phyloP scores from a whole-genome alignment of 2,329 filamentous ascomycete species.

The Samsoniella hepiali region DNA sequence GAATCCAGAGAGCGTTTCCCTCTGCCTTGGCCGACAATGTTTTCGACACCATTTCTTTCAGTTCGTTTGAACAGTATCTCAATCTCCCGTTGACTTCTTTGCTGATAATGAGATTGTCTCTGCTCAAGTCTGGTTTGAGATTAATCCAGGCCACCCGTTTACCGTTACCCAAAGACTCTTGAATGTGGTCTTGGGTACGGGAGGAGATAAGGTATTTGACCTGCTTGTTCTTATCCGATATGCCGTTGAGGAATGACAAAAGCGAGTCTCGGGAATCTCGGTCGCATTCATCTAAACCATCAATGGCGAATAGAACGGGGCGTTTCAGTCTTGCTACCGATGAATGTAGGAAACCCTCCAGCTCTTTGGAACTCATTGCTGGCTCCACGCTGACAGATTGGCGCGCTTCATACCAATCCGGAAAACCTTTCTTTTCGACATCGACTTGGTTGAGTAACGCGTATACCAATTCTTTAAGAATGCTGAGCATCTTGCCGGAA shows the following conservation, averaged over 20 bases:
- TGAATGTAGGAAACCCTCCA: background rate
- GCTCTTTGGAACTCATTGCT: background rate
- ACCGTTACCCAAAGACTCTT: background rate
- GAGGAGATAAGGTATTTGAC: background rate
- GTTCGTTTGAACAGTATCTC: background rate
- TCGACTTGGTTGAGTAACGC: background rate
- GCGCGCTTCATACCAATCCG: background rate
- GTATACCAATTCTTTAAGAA: background rate
- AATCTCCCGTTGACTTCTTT: background rate
- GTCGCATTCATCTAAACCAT: background rate
- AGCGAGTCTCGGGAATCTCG: background rate
- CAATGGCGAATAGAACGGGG: background rate
- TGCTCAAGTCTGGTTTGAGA: background rate
- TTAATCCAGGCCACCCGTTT: background rate
- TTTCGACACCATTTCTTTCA: background rate
- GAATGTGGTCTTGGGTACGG: background rate
- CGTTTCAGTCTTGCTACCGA: background rate
- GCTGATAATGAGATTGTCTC: background rate
- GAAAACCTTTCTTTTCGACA: background rate
- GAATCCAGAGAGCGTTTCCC: background rate
- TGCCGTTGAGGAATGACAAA: background rate
- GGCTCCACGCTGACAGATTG: background rate
- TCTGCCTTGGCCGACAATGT: background rate
- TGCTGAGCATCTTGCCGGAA: background rate
- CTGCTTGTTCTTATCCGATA: background rate